phyloP scores from a whole-genome alignment of 768 basidiomycete genomes.

The Filobasidium floriforme region DNA sequence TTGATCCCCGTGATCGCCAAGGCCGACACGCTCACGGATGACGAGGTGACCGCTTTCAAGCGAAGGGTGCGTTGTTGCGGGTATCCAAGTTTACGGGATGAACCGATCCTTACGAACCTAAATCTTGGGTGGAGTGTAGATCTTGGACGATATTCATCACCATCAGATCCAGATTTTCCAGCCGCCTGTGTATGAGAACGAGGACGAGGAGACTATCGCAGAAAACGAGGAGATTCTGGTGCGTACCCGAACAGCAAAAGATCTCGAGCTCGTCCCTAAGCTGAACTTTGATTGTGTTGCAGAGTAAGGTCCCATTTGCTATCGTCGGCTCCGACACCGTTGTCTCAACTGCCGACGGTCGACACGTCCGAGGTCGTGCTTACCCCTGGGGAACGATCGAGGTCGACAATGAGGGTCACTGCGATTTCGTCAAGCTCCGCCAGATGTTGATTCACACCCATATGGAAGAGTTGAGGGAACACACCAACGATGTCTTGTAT shows the following conservation, averaged over 20 bases:
- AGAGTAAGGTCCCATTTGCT: conserved; percentile 95
- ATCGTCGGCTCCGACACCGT: conserved; percentile 87
- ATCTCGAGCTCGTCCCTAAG: background rate
- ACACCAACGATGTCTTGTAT: conserved; percentile 90
- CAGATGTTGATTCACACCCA: conserved; percentile 99
- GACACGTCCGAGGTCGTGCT: conserved; percentile 82
- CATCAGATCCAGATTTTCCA: conserved; percentile 98
- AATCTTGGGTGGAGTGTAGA: conserved; percentile 50
- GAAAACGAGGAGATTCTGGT: conserved; percentile 87
- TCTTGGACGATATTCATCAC: conserved; percentile 83
- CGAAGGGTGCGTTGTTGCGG: conserved; percentile 59
- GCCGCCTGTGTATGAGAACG: conserved; percentile 93
- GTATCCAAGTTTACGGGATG: background rate
- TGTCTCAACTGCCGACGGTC: conserved; percentile 75
- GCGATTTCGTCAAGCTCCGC: conserved; percentile 97
- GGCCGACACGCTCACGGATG: conserved; percentile 93
- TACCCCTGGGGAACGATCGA: conserved; percentile 99
- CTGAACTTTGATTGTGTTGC: background rate
- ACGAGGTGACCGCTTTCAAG: conserved; percentile 85
- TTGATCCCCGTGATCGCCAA: conserved; percentile 96
- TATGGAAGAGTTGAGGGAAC: conserved; percentile 98
- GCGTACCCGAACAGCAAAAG: conserved; percentile 20
- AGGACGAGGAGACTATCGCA: conserved; percentile 95
- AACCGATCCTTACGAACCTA: background rate
- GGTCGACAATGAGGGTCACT: conserved; percentile 98